Conservation (phyloP, 306 rosid species). For the Glycyrrhiza uralensis region DNA sequence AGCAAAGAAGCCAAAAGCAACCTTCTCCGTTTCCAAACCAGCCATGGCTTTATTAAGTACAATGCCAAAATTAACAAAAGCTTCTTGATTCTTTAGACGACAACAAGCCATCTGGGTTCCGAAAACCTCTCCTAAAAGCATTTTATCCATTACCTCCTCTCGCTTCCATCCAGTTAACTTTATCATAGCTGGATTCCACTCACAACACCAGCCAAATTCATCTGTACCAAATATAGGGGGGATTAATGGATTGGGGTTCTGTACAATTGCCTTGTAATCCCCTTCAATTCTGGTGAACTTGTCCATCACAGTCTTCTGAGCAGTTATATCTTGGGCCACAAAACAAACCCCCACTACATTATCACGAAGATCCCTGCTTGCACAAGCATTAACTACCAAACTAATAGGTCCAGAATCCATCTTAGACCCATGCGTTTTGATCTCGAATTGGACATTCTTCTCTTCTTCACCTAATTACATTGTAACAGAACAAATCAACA, state of each 20-base stretch:
- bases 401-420: slow-evolving; percentile 70
- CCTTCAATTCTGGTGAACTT: slow-evolving; percentile 95
- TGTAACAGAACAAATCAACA: slow-evolving; percentile 25
- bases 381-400: slow-evolving; percentile 91
- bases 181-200: slow-evolving; percentile 93
- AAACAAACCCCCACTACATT: slow-evolving; percentile 93
- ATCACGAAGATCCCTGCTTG: slow-evolving; percentile 76
- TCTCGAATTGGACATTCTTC: slow-evolving; percentile 85
- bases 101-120: slow-evolving; percentile 66
- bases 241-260: slow-evolving; percentile 79
- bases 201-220: slow-evolving; percentile 98
- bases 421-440: slow-evolving; percentile 67
- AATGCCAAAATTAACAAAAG: slow-evolving; percentile 75
- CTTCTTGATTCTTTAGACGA: slow-evolving; percentile 89
- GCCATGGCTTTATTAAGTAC: slow-evolving; percentile 77
- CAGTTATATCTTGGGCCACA: slow-evolving; percentile 96
- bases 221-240: slow-evolving; percentile 95
- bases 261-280: slow-evolving; percentile 95
- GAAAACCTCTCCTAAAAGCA: slow-evolving; percentile 93
- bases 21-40: slow-evolving; percentile 67
- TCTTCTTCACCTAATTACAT: slow-evolving; percentile 80
- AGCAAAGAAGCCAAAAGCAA: slow-evolving; percentile 64
- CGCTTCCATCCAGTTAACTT: slow-evolving; percentile 89
- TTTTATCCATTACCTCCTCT: slow-evolving; percentile 79
- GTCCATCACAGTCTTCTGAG: slow-evolving; percentile 91